Evolutionary conservation across 129 eudicot species (phyloP).

Genomic region (Artemisia tridentata): DNA sequence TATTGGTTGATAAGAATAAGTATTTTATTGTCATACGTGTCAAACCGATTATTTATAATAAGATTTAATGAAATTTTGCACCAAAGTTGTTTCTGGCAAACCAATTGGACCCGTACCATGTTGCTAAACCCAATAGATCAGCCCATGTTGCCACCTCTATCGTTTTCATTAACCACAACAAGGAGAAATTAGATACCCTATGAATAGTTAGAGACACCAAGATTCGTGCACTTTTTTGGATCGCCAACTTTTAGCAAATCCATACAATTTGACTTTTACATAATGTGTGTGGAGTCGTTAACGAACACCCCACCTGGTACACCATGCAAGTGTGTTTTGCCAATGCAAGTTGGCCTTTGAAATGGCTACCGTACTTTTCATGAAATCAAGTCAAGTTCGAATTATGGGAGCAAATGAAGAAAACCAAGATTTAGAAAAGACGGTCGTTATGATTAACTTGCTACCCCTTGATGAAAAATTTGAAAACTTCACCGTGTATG

Average conservation of each 20-base stretch:
- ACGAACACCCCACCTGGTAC: slow-evolving; percentile 73
- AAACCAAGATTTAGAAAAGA: slow-evolving; percentile 63
- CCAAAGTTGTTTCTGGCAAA: too few species aligned
- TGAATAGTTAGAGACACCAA: too few species aligned
- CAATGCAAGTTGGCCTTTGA: slow-evolving; percentile 81
- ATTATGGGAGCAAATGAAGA: slow-evolving; percentile 95
- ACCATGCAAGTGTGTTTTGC: slow-evolving; percentile 77
- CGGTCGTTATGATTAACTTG: slow-evolving; percentile 64
- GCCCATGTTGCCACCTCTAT: too few species aligned
- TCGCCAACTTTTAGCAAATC: slow-evolving; percentile 19
- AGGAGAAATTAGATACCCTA: too few species aligned
- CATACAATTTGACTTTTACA: slow-evolving; percentile 7
- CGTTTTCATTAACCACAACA: too few species aligned
- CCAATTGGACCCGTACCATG: too few species aligned
- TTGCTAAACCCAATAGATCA: too few species aligned
- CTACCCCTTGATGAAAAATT: slow-evolving; percentile 72
- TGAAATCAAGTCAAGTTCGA: slow-evolving; percentile 86
- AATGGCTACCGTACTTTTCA: slow-evolving; percentile 57
- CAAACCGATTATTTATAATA: too few species aligned
- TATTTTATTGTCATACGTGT: too few species aligned
- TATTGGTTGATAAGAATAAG: too few species aligned
- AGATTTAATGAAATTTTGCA: too few species aligned
- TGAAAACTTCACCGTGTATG: slow-evolving; percentile 57
- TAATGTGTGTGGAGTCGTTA: slow-evolving; percentile 54
- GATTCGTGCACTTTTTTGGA: too few species aligned